Evolutionary conservation across 148 eudicot genomes (phyloP).

Genomic region (Fagopyrum tataricum): DNA sequence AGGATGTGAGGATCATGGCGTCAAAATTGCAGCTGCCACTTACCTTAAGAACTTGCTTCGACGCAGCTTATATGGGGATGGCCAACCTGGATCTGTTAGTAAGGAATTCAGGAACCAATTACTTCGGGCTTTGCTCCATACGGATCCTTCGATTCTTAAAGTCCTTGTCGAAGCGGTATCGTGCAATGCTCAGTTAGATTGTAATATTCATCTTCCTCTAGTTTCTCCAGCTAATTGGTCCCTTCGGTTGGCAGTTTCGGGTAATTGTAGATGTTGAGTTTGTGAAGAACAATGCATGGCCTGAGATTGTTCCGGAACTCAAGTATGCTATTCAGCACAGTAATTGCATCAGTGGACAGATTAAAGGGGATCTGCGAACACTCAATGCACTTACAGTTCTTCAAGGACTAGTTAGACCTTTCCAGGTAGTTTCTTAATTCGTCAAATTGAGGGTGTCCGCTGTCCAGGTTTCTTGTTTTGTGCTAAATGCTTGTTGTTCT

Average conservation of each 20-base stretch:
- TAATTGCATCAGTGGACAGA: conserved; percentile 31
- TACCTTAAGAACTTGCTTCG: conserved; percentile 67
- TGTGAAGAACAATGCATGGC: conserved; percentile 60
- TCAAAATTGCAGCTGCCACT: conserved; percentile 64
- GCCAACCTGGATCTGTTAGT: conserved; percentile 24
- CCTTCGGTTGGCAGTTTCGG: conserved; percentile 38
- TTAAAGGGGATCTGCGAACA: conserved; percentile 42
- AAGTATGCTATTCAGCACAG: conserved; percentile 47
- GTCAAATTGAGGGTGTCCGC: neutral
- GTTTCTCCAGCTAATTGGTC: neutral
- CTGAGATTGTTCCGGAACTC: conserved; percentile 58
- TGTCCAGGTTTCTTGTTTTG: neutral
- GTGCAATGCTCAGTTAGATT: neutral
- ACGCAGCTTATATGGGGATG: conserved; percentile 25
- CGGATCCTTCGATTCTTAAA: conserved; percentile 42
- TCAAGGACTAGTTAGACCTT: conserved; percentile 56
- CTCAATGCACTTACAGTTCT: conserved; percentile 56
- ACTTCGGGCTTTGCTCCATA: conserved; percentile 45
- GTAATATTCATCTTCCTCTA: neutral
- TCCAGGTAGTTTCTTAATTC: conserved; percentile 41
- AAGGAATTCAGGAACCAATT: conserved; percentile 54
- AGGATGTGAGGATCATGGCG: conserved; percentile 49
- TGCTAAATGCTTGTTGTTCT: neutral
- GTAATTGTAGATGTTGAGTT: conserved; percentile 50
- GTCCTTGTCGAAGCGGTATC: conserved; percentile 62